Percentiles rank a stretch among this genome's conserved stretches.
These are phyloP conservation scores for Aspergillus indologenus DNA, from an alignment of 495 filamentous ascomycete genomes.

Conservation along the genomic window DNA sequence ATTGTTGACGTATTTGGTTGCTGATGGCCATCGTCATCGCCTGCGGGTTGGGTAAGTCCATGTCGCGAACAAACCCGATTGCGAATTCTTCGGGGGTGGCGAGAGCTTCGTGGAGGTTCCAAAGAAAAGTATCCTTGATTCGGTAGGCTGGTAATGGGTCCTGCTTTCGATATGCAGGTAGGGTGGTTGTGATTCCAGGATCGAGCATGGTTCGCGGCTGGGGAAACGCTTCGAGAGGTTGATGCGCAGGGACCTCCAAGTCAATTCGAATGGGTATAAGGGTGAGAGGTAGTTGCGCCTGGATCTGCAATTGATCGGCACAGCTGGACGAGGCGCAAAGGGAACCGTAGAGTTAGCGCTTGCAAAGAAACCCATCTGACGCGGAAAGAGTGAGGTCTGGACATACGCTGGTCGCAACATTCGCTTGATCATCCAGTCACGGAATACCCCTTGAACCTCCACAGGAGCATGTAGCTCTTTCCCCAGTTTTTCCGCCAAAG, in stretches of 20 bases:
- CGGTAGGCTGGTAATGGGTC: constrained; percentile 78
- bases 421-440: constrained; percentile 89
- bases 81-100: constrained; percentile 96
- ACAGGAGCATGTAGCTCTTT: constrained; percentile 81
- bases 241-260: constrained; percentile 79
- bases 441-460: constrained; percentile 82
- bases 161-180: constrained; percentile 71
- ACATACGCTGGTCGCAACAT: constrained; percentile 53
- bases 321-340: constrained; percentile 24
- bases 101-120: constrained; percentile 94
- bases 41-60: constrained; percentile 78
- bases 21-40: constrained; percentile 74
- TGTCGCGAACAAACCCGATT: constrained; percentile 81
- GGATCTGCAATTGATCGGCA: constrained; percentile 70
- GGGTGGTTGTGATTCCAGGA: constrained; percentile 57
- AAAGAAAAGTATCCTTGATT: constrained; percentile 90
- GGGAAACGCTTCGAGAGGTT: constrained; percentile 69
- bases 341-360: constrained; percentile 17
- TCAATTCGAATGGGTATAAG: constrained; percentile 96
- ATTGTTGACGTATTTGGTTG: constrained; percentile 87
- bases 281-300: constrained; percentile 80
- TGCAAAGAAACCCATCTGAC: constrained; percentile 4
- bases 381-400: constrained; percentile 3
- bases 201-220: constrained; percentile 59
- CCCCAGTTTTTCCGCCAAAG: constrained; percentile 69